Evolutionary conservation across 495 filamentous ascomycete species (phyloP), one percentile per base, ranked within the genome.

Genomic region (Xylaria scruposa): DNA sequence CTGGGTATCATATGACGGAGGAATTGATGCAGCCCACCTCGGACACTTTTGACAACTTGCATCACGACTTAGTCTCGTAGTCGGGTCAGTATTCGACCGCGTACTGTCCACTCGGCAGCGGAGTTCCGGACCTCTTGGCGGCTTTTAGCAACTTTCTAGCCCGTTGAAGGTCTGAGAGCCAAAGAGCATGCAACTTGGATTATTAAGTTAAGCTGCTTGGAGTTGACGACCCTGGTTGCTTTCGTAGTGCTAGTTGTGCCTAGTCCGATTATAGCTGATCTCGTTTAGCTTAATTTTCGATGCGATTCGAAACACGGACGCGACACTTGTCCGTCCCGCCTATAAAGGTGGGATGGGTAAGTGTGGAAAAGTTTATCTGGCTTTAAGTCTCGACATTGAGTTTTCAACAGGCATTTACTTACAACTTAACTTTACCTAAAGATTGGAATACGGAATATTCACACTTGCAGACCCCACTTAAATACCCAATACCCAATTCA

Each of bases 261-360:
- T 67, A 53, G 63, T n/a, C 63, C 44, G 63, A 51, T 53, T 53
- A 36, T 24, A 67, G 26, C 19, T 19, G 17, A 8, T n/a, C 1
- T 19, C 17, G 15, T 38, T 49, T 47, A 65, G 62, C 12, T 65
- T 31, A 21, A 36, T 49, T 33, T 65, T 65, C 46, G 46, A 26
- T 67, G 15, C 26, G 26, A 17, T 40, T 67, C n/a, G 26, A 67
- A 67, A 67, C 63, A 26, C 63, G 17, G 46, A 53, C 63, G 15
- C 17, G 63, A 67, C 63, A 65, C 44, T 65, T 49, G 62, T 65
- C 62, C 49, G 62, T 65, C 62, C 26, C 42, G 47, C 29, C 38
- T 51, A 67, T 53, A 67, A 67, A 67, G 44, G 44, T 38, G 24
- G 26, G 42, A 44, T 5, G 62, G 15, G 4, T 8, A 8, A 8